Base-by-base conservation (phyloP, 2,329 filamentous ascomycete species). In the Fusarium redolens region DNA sequence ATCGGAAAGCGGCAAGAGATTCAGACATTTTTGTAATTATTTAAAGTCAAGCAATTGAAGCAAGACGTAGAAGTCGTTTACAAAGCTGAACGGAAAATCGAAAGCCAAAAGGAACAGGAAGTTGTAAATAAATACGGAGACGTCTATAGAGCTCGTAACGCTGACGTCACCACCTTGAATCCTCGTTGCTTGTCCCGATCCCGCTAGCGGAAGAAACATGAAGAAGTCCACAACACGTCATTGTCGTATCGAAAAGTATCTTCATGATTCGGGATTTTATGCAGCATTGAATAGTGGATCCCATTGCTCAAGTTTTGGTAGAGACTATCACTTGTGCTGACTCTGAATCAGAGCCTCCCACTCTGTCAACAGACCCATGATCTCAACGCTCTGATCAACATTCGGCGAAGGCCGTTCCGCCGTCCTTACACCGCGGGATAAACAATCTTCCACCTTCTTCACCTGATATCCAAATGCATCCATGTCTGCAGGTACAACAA, bases 311-410 rank as follows among this genome's bases (percentile, higher is more conserved):
- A 28, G 28, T 28, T 28, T 28, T 28, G 4, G 35, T 37, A 18
- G 17, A 37, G 33, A 15, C 8, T 17, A 33, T 48, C 20, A 61
- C 7, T 35, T 35, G 2, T 66, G 28, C 14, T 67, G 61, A 1
- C 8, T 40, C 18, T 60, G 64, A 12, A 67, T 44, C 7, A 66
- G 22, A 8, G 28, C 28, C 25, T 67, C 64, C 64, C 64, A 67
- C 13, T 67, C 61, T 4, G 64, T 67, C 20, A 67, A 40, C 3
- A 67, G 10, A 1, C 33, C 33, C 64, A 67, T 67, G 17, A 67
- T 67, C 14, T 67, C 61, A 33, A 67, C 61, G 7, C 64, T 67
- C 51, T 67, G 64, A 22, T 59, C 28, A 11, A 67, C 8, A 4
- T 66, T 67, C 7, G 61, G 64, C 7, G 64, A 67, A 3, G 61